phyloP scores from a whole-genome alignment of 2,329 filamentous ascomycete species.

The Pseudogymnoascus sp. region DNA sequence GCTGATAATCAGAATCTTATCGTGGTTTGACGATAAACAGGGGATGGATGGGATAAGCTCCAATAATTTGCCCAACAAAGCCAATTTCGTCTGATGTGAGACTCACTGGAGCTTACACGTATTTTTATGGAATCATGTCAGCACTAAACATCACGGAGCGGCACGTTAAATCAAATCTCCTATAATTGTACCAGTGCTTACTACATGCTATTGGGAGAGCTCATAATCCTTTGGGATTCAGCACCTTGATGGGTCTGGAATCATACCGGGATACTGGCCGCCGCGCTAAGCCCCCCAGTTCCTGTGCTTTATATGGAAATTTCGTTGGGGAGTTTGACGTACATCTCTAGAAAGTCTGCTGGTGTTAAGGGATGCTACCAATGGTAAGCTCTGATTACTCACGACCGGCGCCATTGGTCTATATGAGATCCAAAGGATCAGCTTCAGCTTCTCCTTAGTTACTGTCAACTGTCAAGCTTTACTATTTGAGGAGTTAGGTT shows the following conservation, averaged over 20 bases:
- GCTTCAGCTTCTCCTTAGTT: not conserved
- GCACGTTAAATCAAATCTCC: not conserved
- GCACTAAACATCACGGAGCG: not conserved
- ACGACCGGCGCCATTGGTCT: not conserved
- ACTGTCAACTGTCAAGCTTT: not conserved
- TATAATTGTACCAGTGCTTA: not conserved
- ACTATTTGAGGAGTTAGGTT: not conserved
- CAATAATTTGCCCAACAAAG: not conserved
- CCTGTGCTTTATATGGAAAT: not conserved
- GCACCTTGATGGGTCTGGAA: not conserved
- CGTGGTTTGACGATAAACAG: not conserved
- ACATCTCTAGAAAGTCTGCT: not conserved
- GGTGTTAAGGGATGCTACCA: not conserved
- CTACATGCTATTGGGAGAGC: not conserved
- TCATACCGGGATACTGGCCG: not conserved
- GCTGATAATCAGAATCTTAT: not conserved
- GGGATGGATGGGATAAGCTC: not conserved
- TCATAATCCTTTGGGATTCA: not conserved
- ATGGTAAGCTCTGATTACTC: not conserved
- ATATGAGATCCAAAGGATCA: not conserved
- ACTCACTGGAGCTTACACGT: not conserved
- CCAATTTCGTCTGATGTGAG: slow-evolving; percentile 3
- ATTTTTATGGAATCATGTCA: not conserved
- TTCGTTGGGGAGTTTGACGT: not conserved
- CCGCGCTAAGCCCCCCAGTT: not conserved